Base-by-base conservation (phyloP, 2,329 filamentous ascomycete genomes). In the Tolypocladium endophyticum region DNA sequence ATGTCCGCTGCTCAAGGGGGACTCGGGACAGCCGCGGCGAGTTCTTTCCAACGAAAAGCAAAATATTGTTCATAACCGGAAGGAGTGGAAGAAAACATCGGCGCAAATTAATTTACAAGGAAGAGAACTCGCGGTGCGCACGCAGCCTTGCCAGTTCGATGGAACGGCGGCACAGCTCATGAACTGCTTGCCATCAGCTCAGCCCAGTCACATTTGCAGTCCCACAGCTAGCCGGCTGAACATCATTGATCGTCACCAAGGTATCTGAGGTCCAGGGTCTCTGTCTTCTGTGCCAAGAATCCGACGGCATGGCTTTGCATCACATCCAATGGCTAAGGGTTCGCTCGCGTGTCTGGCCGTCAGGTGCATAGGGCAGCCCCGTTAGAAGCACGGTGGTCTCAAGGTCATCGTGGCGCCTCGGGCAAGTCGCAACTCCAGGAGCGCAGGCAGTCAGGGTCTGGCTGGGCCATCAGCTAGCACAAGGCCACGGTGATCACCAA, bases 401-500 rank as follows among this genome's bases (percentile, higher is more conserved):
- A 23, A 23, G 30, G 11, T 8, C 30, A 14, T 36, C 11, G 9
- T 36, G 50, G 30, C 50, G 50, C 50, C 35, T 54, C 30, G 50
- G 16, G 36, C 50, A 54, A 54, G 20, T 54, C 50, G 30, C 61
- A 61, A 23, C 58, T 60, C 61, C 38, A 43, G 60, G 59, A 61
- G 58, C 59, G 52, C 59, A 56, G 56, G 57, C 56, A 61, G 62
- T 55, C 62, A 62, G 59, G 60, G 60, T 59, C 60, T 60, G 64
- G 62, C 61, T 61, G 56, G 58, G 60, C 57, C 61, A 62, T 65
- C 64, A 66, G 64, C 63, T 66, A 61, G 58, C 55, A 66, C 63
- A 60, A 61, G 59, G 60, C 59, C 45, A 36, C 23, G 14, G 43
- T 35, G 38, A 62, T 52, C 62, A 63, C 62, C 62, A 60, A 62